Evolutionary conservation across 2,329 filamentous ascomycete genomes (phyloP).

Genomic region (Akanthomyces dipterigenus): DNA sequence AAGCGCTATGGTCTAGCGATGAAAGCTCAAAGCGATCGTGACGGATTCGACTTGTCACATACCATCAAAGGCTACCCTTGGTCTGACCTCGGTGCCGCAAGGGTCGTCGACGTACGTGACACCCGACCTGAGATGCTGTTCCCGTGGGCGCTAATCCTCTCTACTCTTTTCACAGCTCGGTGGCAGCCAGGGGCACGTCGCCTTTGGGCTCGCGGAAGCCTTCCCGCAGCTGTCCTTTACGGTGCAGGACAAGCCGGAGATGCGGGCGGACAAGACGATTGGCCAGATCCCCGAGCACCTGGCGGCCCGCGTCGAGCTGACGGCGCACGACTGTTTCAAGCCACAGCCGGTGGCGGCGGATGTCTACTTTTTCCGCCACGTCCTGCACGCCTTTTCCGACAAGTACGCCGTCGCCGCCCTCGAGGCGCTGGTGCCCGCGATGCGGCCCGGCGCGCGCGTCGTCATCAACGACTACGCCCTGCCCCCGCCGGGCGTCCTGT

Average conservation of each 20-base stretch:
- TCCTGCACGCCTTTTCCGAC: conserved; percentile 51
- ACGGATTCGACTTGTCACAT: conserved; percentile 18
- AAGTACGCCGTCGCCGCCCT: conserved; percentile 37
- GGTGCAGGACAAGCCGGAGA: conserved; percentile 42
- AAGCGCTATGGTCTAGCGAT: conserved; percentile 27
- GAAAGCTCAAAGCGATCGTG: conserved; percentile 21
- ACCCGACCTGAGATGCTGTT: not conserved
- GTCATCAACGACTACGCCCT: conserved; percentile 31
- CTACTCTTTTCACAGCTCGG: conserved; percentile 18
- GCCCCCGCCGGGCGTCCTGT: conserved; percentile 23
- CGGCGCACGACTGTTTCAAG: conserved; percentile 46
- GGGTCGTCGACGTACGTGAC: conserved; percentile 21
- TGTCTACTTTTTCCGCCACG: conserved; percentile 47
- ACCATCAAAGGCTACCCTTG: conserved; percentile 19
- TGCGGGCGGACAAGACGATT: conserved; percentile 28
- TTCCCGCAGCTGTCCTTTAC: conserved; percentile 31
- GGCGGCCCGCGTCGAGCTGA: conserved; percentile 28
- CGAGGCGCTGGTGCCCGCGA: conserved; percentile 38
- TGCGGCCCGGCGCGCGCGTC: conserved; percentile 42
- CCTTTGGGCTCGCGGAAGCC: conserved; percentile 17
- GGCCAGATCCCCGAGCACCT: conserved; percentile 26
- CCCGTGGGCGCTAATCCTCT: not conserved
- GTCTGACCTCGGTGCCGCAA: conserved; percentile 18
- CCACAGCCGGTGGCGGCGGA: conserved; percentile 43
- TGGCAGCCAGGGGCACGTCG: conserved; percentile 20